Evolutionary conservation across 768 basidiomycete species (phyloP).

Genomic region (Collybia sordida): DNA sequence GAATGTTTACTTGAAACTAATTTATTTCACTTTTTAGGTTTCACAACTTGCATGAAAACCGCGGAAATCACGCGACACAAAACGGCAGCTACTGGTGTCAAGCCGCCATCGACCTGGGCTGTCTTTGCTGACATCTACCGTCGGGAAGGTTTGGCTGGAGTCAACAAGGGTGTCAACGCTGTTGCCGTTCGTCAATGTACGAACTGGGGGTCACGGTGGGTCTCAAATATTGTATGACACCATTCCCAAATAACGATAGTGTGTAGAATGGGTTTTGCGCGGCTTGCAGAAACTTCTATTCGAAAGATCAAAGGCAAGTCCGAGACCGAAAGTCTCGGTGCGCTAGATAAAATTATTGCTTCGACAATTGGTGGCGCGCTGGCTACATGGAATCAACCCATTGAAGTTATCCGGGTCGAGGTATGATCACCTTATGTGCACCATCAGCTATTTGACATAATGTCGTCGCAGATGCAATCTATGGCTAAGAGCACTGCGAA

Average conservation of each 20-base stretch:
- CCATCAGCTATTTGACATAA: background rate
- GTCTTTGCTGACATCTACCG: conserved; percentile 95
- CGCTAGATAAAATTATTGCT: conserved; percentile 84
- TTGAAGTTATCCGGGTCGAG: conserved; percentile 96
- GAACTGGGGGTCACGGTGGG: conserved; percentile 89
- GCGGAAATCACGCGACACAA: conserved; percentile 97
- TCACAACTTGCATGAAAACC: conserved; percentile 99
- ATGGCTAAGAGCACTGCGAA: conserved; percentile 84
- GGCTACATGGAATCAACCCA: conserved; percentile 99
- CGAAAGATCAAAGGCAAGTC: conserved; percentile 75
- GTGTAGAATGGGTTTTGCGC: conserved; percentile 91
- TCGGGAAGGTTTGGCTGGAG: conserved; percentile 89
- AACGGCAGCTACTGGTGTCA: conserved; percentile 78
- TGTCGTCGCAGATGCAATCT: conserved; percentile 85
- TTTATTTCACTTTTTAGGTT: conserved; percentile 50
- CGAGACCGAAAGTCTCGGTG: conserved; percentile 71
- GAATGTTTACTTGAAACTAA: background rate
- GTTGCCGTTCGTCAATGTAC: conserved; percentile 91
- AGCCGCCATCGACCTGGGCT: conserved; percentile 90
- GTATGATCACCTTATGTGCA: conserved; percentile 35
- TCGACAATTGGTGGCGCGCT: conserved; percentile 92
- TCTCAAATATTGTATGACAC: conserved; percentile 6
- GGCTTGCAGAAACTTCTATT: conserved; percentile 82
- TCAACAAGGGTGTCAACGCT: conserved; percentile 99
- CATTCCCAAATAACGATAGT: background rate